Base-by-base conservation (phyloP, 768 basidiomycete genomes). In the Amanita brunnescens region DNA sequence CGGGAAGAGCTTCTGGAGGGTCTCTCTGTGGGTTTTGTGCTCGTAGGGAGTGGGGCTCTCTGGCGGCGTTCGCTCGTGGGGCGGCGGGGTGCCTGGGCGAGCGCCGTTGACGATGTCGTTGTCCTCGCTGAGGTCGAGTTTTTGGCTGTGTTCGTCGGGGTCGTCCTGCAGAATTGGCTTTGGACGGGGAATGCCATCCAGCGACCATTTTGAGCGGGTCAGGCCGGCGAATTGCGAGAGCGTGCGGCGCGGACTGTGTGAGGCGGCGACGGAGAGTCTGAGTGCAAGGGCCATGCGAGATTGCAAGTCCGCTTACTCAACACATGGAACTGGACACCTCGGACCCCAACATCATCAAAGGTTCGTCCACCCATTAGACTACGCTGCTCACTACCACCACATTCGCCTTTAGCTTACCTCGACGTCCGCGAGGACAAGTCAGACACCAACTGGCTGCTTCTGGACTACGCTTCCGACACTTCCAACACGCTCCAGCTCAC, bases 401-500 rank as follows among this genome's bases (percentile, higher is more conserved):
- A 59, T 49, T 52, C 34, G n/a, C n/a, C n/a, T n/a, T n/a, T 64
- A 91, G 94, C 91, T 29, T 95, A 96, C 75, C 73, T 79, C 65
- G 87, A 92, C 58, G 85, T 96, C 49, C 84, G 93, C 57, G 76
- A 74, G 55, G 83, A 90, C 75, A 92, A 92, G 62, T 75, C 83
- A 34, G 87, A 89, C 26, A 87, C 82, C 29, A 96, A 88, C 65
- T 97, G 92, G 92, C 63, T 94, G 40, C 73, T 97, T 51, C 69
- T 96, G 52, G 89, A 95, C 64, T 98, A 97, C 66, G 85, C 87
- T 77, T 76, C 75, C 61, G 87, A 89, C 67, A 77, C 79, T 59
- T 88, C 85, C 30, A 89, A 95, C 76, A 88, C 79, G 63, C 80
- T 96, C 58, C 65, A 70, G 57, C 70, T 97, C 61, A 85, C 90